These are phyloP conservation scores for Russula griseocarnosa DNA, from an alignment of 768 basidiomycete species.

Conservation along the genomic window DNA sequence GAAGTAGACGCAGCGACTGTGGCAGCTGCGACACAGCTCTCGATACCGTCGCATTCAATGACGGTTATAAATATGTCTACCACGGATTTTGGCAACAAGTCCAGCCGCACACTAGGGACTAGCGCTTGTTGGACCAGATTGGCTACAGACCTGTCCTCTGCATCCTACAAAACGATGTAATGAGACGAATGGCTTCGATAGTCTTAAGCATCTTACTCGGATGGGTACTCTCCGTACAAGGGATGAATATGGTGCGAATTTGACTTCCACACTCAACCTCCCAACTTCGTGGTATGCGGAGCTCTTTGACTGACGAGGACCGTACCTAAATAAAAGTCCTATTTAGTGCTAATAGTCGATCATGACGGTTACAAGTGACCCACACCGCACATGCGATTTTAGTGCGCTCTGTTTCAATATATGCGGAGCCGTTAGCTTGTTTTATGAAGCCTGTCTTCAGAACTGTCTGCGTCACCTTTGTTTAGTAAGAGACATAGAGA, in stretches of 20 bases:
- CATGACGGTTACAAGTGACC: slow-evolving; percentile 33
- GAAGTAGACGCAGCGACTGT: slow-evolving; percentile 86
- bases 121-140: slow-evolving; percentile 86
- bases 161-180: slow-evolving; percentile 58
- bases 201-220: slow-evolving; percentile 51
- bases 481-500: slow-evolving; percentile 10
- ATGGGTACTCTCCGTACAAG: slow-evolving; percentile 76
- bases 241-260: slow-evolving; percentile 93
- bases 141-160: slow-evolving; percentile 85
- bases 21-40: slow-evolving; percentile 82
- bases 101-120: slow-evolving; percentile 76
- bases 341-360: background rate
- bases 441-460: slow-evolving; percentile 82
- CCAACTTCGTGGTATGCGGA: slow-evolving; percentile 83
- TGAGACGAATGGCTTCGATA: slow-evolving; percentile 10
- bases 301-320: slow-evolving; percentile 80
- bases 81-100: slow-evolving; percentile 86
- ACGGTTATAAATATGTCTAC: slow-evolving; percentile 89
- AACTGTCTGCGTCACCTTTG: slow-evolving; percentile 46
- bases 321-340: slow-evolving; percentile 50
- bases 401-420: slow-evolving; percentile 86
- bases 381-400: slow-evolving; percentile 98
- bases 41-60: slow-evolving; percentile 89
- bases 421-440: slow-evolving; percentile 97
- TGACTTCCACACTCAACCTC: slow-evolving; percentile 89